Evolutionary conservation across 2,329 filamentous ascomycete genomes (phyloP).

Genomic region (Penicillium italicum): DNA sequence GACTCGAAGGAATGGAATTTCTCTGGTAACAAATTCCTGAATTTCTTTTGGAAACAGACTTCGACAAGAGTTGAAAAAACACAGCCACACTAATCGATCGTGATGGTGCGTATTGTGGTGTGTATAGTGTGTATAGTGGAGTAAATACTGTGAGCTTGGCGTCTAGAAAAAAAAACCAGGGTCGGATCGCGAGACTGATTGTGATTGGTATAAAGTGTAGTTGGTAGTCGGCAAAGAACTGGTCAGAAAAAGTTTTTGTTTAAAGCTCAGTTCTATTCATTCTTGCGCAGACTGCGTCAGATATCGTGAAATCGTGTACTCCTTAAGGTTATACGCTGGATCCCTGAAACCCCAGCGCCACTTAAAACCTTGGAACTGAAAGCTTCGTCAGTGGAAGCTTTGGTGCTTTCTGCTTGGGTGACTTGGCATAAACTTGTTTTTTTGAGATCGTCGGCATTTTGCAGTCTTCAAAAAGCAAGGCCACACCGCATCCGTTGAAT

Average conservation of each 20-base stretch:
- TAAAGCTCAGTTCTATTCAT: not conserved
- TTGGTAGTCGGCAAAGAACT: not conserved
- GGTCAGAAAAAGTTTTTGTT: not conserved
- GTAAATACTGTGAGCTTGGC: constrained; percentile 4
- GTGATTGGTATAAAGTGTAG: not conserved
- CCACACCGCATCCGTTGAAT: not conserved
- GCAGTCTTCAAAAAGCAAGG: not conserved
- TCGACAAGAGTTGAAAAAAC: not conserved
- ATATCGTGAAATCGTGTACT: not conserved
- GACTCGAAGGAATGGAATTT: constrained; percentile 3
- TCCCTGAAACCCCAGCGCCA: not conserved
- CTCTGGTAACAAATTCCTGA: not conserved
- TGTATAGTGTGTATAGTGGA: not conserved
- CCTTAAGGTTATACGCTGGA: not conserved
- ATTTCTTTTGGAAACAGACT: not conserved
- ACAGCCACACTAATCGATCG: constrained; percentile 9
- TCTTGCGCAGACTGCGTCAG: not conserved
- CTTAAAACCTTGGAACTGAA: not conserved
- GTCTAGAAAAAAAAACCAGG: not conserved
- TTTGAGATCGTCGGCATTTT: not conserved
- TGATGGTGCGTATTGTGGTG: not conserved
- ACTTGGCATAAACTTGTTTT: not conserved
- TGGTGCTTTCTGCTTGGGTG: not conserved
- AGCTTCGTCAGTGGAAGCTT: constrained; percentile 5
- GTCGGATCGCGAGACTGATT: not conserved